Evolutionary conservation across 192 early-diverging fungal species (phyloP).

Genomic region (Powellomyces hirtus): DNA sequence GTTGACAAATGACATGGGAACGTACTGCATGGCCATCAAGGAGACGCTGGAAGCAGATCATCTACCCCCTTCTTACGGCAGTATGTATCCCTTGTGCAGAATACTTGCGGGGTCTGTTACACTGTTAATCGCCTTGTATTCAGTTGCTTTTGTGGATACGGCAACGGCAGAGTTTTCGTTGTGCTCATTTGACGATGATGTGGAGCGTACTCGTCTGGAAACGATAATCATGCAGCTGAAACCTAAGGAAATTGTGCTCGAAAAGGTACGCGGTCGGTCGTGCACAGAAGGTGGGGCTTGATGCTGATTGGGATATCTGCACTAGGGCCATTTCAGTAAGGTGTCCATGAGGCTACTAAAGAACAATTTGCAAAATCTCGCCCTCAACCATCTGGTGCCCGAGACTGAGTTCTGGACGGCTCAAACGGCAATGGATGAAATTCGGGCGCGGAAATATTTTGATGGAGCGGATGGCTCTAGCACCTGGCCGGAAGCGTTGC

Average conservation of each 20-base stretch:
- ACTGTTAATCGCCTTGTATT: constrained; percentile 44
- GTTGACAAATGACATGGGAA: constrained; percentile 85
- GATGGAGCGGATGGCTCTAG: neutral
- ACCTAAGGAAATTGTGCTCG: constrained; percentile 87
- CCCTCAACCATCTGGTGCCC: constrained; percentile 64
- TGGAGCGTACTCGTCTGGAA: constrained; percentile 84
- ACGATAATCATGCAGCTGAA: constrained; percentile 90
- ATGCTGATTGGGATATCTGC: neutral
- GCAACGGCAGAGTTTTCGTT: constrained; percentile 89
- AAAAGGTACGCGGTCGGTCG: constrained; percentile 51
- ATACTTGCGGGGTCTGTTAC: neutral
- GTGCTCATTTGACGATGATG: constrained; percentile 78
- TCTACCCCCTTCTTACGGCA: constrained; percentile 16
- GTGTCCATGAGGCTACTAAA: constrained; percentile 60
- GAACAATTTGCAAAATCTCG: constrained; percentile 52
- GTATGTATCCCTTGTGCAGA: constrained; percentile 1
- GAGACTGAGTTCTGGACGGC: constrained; percentile 72
- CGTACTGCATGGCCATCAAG: constrained; percentile 94
- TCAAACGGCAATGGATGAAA: constrained; percentile 55
- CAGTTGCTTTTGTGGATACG: constrained; percentile 90
- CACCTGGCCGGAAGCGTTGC: constrained; percentile 15
- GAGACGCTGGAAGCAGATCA: constrained; percentile 11
- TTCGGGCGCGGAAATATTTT: constrained; percentile 64
- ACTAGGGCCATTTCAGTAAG: constrained; percentile 38
- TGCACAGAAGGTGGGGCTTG: neutral